Percentiles rank a stretch among this genome's conserved stretches.
Evolutionary conservation across 2,329 filamentous ascomycete species (phyloP).

Genomic region (Seiridium cupressi): DNA sequence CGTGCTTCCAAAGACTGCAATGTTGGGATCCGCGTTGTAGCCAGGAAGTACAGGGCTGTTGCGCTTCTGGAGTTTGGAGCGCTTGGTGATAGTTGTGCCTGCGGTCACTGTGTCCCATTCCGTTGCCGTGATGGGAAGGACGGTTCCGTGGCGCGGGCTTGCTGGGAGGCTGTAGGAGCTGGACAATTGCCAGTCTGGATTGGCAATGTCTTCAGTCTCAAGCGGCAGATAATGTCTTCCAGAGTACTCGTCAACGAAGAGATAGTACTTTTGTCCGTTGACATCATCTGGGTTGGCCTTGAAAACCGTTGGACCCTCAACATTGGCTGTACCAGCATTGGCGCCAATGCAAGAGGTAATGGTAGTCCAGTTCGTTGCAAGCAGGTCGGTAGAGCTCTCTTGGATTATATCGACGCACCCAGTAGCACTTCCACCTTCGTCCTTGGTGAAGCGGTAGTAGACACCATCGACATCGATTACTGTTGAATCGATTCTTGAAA

Average conservation of each 20-base stretch:
- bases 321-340: constrained; percentile 44
- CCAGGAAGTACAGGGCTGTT: constrained; percentile 35
- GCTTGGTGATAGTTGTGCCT: constrained; percentile 8
- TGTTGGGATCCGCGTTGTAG: constrained; percentile 45
- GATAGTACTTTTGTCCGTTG: constrained; percentile 52
- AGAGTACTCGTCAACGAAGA: constrained; percentile 54
- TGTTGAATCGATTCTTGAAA: constrained; percentile 51
- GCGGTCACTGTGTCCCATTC: constrained; percentile 35
- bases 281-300: constrained; percentile 46
- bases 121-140: constrained; percentile 47
- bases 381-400: constrained; percentile 42
- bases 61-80: constrained; percentile 10
- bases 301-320: constrained; percentile 53
- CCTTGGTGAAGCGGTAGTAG: constrained; percentile 55
- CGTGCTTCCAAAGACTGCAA: constrained; percentile 37
- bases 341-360: constrained; percentile 48
- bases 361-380: constrained; percentile 40
- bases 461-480: constrained; percentile 39
- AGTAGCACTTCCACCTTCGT: constrained; percentile 44
- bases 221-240: constrained; percentile 52
- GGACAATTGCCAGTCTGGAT: constrained; percentile 47
- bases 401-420: constrained; percentile 55
- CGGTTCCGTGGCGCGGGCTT: constrained; percentile 53
- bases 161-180: constrained; percentile 42
- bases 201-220: constrained; percentile 46